A percentile compares a stretch with the other conserved stretches of the same genome.
Conservation (phyloP, 768 basidiomycete species). For the Scleroderma citrinum region DNA sequence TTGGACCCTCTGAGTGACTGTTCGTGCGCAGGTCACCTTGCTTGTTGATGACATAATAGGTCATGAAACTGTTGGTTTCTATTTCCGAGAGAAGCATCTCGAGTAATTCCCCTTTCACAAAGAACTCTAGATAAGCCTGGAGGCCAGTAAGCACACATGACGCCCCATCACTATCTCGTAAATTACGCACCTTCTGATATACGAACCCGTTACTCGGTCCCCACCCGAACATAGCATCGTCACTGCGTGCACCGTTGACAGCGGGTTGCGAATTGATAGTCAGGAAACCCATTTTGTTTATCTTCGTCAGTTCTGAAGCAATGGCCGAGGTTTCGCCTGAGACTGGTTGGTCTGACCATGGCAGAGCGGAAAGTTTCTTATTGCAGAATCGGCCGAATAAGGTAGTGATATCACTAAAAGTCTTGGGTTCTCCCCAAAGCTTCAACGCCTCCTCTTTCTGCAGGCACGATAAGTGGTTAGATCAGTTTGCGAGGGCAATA, state of each 20-base stretch:
- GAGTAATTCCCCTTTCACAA: slow-evolving; percentile 73
- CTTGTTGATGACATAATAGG: slow-evolving; percentile 97
- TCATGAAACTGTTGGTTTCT: slow-evolving; percentile 81
- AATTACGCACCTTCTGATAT: slow-evolving; percentile 75
- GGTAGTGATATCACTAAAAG: slow-evolving; percentile 53
- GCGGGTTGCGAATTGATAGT: slow-evolving; percentile 98
- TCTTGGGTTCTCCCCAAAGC: slow-evolving; percentile 81
- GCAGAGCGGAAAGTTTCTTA: slow-evolving; percentile 67
- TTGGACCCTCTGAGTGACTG: slow-evolving; percentile 90
- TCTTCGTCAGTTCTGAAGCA: slow-evolving; percentile 65
- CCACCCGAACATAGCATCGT: slow-evolving; percentile 87
- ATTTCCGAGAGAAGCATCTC: slow-evolving; percentile 71
- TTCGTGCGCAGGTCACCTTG: slow-evolving; percentile 93
- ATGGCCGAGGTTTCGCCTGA: slow-evolving; percentile 82
- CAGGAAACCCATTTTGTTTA: slow-evolving; percentile 90
- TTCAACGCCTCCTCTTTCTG: slow-evolving; percentile 84
- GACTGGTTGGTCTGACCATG: slow-evolving; percentile 92
- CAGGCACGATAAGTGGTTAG: slow-evolving; percentile 4
- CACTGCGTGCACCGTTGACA: slow-evolving; percentile 82
- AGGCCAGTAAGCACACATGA: not conserved
- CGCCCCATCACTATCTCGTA: not conserved
- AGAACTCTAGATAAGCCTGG: slow-evolving; percentile 95
- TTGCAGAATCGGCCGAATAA: slow-evolving; percentile 86
- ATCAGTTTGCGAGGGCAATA: not conserved
- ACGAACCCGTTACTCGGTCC: slow-evolving; percentile 91